These are phyloP conservation scores for Crithidia acanthocephali DNA, from an alignment of 208 protist species.

Conservation along the genomic window DNA sequence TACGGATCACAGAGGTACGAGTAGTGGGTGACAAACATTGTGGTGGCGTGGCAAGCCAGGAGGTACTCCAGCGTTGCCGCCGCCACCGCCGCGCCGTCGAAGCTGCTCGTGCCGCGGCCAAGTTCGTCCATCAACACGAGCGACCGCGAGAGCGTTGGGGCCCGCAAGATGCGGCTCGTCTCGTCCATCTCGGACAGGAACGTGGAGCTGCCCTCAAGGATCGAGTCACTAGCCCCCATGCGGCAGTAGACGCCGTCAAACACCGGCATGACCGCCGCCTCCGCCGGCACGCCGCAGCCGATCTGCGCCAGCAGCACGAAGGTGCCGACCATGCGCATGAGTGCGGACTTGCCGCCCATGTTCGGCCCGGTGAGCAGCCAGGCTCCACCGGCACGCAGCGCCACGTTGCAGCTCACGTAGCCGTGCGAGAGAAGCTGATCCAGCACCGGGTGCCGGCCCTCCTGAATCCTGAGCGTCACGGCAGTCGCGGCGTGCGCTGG, in stretches of 20 bases:
- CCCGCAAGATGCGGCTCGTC: conserved; percentile 92
- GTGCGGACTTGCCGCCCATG: conserved; percentile 96
- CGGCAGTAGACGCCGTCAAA: conserved; percentile 92
- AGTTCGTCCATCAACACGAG: conserved; percentile 98
- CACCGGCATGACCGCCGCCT: conserved; percentile 75
- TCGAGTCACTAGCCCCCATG: conserved; percentile 95
- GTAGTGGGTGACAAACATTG: conserved; percentile 97
- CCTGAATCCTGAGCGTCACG: conserved; percentile 38
- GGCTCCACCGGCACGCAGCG: conserved; percentile 44
- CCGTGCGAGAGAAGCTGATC: conserved; percentile 57
- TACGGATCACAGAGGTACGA: conserved; percentile 85
- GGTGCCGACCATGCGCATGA: conserved; percentile 92
- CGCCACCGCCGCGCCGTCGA: conserved; percentile 95
- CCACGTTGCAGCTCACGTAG: conserved; percentile 77
- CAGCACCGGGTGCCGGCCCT: conserved; percentile 78
- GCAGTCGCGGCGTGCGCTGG: neutral
- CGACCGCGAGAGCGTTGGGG: conserved; percentile 65
- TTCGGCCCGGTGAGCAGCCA: conserved; percentile 95
- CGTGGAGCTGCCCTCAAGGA: conserved; percentile 93
- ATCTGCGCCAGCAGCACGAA: conserved; percentile 95
- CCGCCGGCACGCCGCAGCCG: conserved; percentile 95
- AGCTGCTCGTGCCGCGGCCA: conserved; percentile 95
- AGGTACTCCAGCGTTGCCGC: conserved; percentile 93
- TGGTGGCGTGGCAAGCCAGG: conserved; percentile 56
- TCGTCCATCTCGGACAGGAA: conserved; percentile 98